Evolutionary conservation across 75 land plant genomes (phyloP).

Genomic region (Cryptomeria japonica): DNA sequence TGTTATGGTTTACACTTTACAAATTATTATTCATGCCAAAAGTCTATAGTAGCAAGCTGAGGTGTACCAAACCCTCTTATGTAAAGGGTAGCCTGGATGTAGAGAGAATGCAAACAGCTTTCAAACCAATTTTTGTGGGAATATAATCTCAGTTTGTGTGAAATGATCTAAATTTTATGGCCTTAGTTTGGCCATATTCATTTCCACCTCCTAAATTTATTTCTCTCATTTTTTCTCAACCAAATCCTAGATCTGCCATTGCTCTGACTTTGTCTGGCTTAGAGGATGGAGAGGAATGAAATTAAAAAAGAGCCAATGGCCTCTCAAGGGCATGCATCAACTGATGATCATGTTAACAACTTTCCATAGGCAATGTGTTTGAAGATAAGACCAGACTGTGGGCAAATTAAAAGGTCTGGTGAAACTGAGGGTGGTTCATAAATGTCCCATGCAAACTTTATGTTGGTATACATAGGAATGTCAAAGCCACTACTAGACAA

Average conservation of each 20-base stretch:
- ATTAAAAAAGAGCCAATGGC: background rate
- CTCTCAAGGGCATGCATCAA: background rate
- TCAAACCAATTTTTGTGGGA: background rate
- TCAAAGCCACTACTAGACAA: too few relatives aligned
- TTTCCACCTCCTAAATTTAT: background rate
- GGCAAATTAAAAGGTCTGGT: too few relatives aligned
- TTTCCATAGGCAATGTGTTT: too few relatives aligned
- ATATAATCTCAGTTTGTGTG: background rate
- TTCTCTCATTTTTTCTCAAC: background rate
- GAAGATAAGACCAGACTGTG: too few relatives aligned
- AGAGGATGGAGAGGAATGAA: background rate
- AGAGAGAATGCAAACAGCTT: background rate
- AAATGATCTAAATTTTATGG: too few relatives aligned
- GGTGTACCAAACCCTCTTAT: background rate
- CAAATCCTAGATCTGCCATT: background rate
- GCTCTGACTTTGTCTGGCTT: background rate
- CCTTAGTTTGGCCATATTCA: too few relatives aligned
- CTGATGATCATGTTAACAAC: background rate
- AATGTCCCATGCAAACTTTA: too few relatives aligned
- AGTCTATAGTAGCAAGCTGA: background rate
- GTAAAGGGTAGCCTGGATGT: background rate
- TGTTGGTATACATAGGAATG: too few relatives aligned
- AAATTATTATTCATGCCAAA: background rate
- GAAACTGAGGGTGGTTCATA: too few relatives aligned
- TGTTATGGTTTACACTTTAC: too few relatives aligned